Base-by-base conservation (phyloP, 345 rosid genomes). In the Arabis hirsuta region DNA sequence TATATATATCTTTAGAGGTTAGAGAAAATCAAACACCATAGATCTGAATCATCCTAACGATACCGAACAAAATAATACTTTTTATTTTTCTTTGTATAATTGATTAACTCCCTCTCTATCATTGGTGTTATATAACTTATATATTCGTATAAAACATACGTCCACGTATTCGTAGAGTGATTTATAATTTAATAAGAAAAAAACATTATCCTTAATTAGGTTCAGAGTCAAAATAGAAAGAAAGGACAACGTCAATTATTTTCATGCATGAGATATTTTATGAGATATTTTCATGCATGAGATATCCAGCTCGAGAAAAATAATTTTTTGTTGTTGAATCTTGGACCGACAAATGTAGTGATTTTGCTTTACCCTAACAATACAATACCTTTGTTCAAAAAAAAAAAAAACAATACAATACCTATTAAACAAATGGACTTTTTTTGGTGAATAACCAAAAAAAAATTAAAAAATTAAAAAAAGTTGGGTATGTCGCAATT, bases 201-300 rank as follows among this genome's bases (percentile, higher is more conserved):
- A 13, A 46, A 73, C 73, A 73, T 58, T 73, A 73, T 73, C 72
- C 78, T 58, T 20, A 58, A 47, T 38, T 47, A 56, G 65, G 77
- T 38, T 56, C 71, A 27, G 41, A 58, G 78, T 73, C 72, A 29
- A 61, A 61, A 58, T 20, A 13, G 19, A 16, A 50, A 41, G 29
- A 59, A 48, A 70, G 10, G 74, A 73, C 71, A 73, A 57, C 54
- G 72, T 65, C 39, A 57, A 65, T 61, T 71, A 71, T 71, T 64
- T 66, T 26, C 52, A 41, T 73, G 78, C 78, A 73, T 73, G 61
- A 58, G 61, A 73, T 63, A 31, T 38, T 58, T 34, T 2, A 73
- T 73, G 61, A 58, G 61, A 73, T 63, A 31, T 38, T 58, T 34
- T 2, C 14, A 60, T 42, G 54, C 12, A 60, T 42, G 65, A 61